These are phyloP conservation scores for Fusarium brachygibbosum DNA, from an alignment of 2,329 filamentous ascomycete species.

Conservation along the genomic window DNA sequence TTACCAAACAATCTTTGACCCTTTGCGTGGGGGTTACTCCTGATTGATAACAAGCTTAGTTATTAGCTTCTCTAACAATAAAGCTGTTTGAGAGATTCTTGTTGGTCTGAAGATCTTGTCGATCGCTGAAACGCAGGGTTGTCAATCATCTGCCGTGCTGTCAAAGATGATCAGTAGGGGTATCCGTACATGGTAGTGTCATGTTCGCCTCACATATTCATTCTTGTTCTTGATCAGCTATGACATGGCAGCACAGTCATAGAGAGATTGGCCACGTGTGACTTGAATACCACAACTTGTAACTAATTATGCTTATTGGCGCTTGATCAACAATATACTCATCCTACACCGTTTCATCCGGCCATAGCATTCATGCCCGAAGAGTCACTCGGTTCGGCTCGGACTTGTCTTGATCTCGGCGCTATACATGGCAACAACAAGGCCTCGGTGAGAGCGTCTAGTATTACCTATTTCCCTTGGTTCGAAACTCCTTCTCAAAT, in stretches of 20 bases:
- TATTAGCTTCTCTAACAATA: not conserved
- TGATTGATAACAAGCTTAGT: not conserved
- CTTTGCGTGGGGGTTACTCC: conserved; percentile 6
- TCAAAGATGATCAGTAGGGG: not conserved
- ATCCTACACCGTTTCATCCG: conserved; percentile 5
- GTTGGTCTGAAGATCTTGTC: conserved; percentile 14
- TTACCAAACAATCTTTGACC: conserved; percentile 10
- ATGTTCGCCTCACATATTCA: conserved; percentile 3
- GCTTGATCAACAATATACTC: not conserved
- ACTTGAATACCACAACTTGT: not conserved
- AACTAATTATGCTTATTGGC: not conserved
- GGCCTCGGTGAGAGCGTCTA: not conserved
- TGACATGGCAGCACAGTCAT: not conserved
- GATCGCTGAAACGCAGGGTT: conserved; percentile 2
- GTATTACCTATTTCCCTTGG: not conserved
- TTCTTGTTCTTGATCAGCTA: conserved; percentile 1
- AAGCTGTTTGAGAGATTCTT: not conserved
- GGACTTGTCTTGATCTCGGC: conserved; percentile 7
- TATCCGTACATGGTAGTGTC: not conserved
- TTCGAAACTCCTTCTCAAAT: not conserved
- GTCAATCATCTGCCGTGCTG: conserved; percentile 5
- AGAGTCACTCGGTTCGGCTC: conserved; percentile 39
- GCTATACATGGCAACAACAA: not conserved
- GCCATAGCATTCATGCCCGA: not conserved
- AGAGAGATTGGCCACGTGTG: conserved; percentile 7